These are phyloP conservation scores for Kodamaea hsintzibuensis DNA, from an alignment of 805 yeast species.

Conservation along the genomic window DNA sequence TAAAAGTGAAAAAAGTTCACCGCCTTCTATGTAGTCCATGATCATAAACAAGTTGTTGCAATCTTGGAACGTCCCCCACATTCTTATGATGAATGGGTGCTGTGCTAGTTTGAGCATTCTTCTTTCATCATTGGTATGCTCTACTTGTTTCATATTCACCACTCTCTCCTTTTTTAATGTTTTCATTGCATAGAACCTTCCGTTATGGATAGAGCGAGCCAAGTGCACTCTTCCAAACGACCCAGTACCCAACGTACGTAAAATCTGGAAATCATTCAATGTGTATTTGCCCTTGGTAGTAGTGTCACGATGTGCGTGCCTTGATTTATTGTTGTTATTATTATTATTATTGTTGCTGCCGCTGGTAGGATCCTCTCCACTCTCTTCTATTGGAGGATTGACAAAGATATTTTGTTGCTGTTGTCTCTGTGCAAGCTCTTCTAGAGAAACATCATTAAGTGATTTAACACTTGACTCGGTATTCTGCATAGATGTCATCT, in stretches of 20 bases:
- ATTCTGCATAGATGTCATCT: slow-evolving; percentile 29
- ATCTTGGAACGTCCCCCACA: slow-evolving; percentile 72
- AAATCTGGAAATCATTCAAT: slow-evolving; percentile 54
- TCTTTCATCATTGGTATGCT: slow-evolving; percentile 63
- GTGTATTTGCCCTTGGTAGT: slow-evolving; percentile 59
- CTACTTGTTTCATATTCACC: slow-evolving; percentile 62
- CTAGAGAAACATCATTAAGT: slow-evolving; percentile 28
- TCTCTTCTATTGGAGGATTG: slow-evolving; percentile 18
- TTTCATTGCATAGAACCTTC: slow-evolving; percentile 60
- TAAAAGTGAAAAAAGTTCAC: slow-evolving; percentile 56
- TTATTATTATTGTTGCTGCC: slow-evolving; percentile 19
- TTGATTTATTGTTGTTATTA: slow-evolving; percentile 8
- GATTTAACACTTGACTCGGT: slow-evolving; percentile 23
- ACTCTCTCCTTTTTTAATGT: slow-evolving; percentile 58
- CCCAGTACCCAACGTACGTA: slow-evolving; percentile 61
- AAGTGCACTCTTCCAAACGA: slow-evolving; percentile 62
- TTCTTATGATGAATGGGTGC: slow-evolving; percentile 59
- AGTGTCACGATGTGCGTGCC: slow-evolving; percentile 23
- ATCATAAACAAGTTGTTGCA: slow-evolving; percentile 58
- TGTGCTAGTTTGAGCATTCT: slow-evolving; percentile 58
- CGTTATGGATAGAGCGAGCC: slow-evolving; percentile 58
- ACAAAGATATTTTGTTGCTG: slow-evolving; percentile 30
- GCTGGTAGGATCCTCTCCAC: slow-evolving; percentile 34
- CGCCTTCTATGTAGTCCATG: slow-evolving; percentile 67
- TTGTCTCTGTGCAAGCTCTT: slow-evolving; percentile 28